Evolutionary conservation across 2,329 filamentous ascomycete genomes (phyloP), one percentile per base, ranked within the genome.

Genomic region (Colletotrichum aenigma): DNA sequence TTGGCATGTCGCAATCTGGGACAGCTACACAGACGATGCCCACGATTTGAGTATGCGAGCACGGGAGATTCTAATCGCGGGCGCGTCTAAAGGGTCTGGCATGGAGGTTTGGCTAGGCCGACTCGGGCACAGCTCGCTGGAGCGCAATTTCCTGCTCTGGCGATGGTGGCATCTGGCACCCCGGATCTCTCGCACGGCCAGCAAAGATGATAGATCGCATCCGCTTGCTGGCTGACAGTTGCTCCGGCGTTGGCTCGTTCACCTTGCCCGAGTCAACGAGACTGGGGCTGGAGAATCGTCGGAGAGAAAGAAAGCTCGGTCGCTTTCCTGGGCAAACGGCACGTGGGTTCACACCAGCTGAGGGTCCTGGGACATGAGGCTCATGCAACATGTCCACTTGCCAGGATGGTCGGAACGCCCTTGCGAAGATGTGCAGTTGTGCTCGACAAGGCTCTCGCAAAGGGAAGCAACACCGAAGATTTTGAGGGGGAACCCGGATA

Each of bases 221-320:
- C 36, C 43, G 64, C 36, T 30, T 30, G 60, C 34, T 73, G 16
- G 56, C 34, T 60, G 70, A 38, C 74, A 76, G 65, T 32, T 32
- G 34, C 26, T 58, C 66, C 62, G 56, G 26, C 28, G 56, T 74
- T 73, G 74, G 74, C 64, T 73, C 73, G 73, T 65, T 60, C 64
- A 65, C 56, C 64, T 21, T 30, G 58, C 7, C 30, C 28, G 38
- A 62, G 24, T 55, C 21, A 38, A 48, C 16, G 36, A 74, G 6
- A 13, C 15, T 18, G 34, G 73, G 52, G 30, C 56, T 69, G 34
- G 58, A 52, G 36, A 65, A 24, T 58, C 68, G 30, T 66, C 52
- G 61, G 61, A 55, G 60, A 71, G 67, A 70, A 62, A 34, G 16
- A 61, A 36, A 66, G 65, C 48, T 74, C 65, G 58, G 70, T 64